Evolutionary conservation across 805 yeast genomes (phyloP), one percentile per base, ranked within the genome.

Genomic region (Metschnikowia bowlesiae): DNA sequence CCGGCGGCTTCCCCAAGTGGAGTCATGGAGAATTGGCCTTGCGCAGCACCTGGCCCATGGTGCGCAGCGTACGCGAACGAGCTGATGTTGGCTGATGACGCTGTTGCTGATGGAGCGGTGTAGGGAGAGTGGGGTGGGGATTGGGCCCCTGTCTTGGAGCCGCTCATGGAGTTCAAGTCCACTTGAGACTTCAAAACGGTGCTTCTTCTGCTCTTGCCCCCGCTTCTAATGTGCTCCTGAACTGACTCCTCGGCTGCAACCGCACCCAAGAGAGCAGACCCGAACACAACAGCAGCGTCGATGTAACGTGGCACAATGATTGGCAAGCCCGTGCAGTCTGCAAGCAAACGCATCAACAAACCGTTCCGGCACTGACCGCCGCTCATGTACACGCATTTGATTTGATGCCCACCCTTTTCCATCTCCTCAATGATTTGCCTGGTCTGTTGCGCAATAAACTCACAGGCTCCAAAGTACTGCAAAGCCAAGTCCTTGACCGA

Each of bases 331-430:
- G 97, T 89, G 63, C 96, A 87, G 61, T 92, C 95, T 1, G 97
- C 96, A 66, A 94, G 78, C 53, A 94, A 71, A 70, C 95, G 80
- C 84, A 94, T 90, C 53, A 94, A 76, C 50, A 94, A 73, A 14
- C 90, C 87, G 68, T 94, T 94, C 63, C 97, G 82, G 68, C 97
- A 91, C 68, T 94, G 99, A 33, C 99, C 98, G 50, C 99, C 99
- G 53, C 92, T 84, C 84, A 94, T 84, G 70, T 85, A 94, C 53
- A 94, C 83, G 22, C 89, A 79, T 16, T 78, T 74, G 54, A 94
- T 80, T 9, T 73, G 57, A 70, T 92, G 96, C 1, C 99, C 99
- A 2, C 87, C 74, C 49, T 74, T 69, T 58, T 82, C 84, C 89
- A 94, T 86, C 54, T 84, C 83, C 58, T 88, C 94, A 34, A 92